Base-by-base conservation (phyloP, 306 rosid species). In the Cucurbita pepo region DNA sequence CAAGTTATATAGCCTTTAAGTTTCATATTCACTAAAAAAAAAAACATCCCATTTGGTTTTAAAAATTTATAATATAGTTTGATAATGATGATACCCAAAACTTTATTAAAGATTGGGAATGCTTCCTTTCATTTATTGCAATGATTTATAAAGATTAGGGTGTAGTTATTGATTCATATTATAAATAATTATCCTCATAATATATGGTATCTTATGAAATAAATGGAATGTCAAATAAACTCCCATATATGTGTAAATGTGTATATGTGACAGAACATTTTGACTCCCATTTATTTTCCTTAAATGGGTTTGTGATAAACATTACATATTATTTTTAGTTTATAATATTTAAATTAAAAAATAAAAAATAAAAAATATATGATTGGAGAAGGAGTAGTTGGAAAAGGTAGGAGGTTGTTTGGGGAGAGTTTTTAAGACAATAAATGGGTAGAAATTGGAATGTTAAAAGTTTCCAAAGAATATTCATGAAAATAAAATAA, bases 171-270 rank as follows among this genome's bases (percentile, higher is more conserved):
- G 34, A 30, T 30, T 30, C 34, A 30, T 30, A 30, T 30, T 30
- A 30, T 30, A 30, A 30, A 30, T 30, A 30, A 30, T 30, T 30
- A 1, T 30, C 3, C 34, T 30, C 34, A 30, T 30, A 30, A 30
- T 25, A 48, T 69, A 69, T 69, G 56, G 72, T 69, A 48, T 69
- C 56, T 69, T 69, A 13, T 45, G 73, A 22, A 69, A 69, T 69
- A 69, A 48, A 69, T 25, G 73, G 56, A 48, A 45, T 47, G 56
- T 48, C 1, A 69, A 67, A 25, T 67, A 22, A 67, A 13, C 37
- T 67, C 21, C 13, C 73, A 6, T 47, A 11, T 67, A 8, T 67
- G 25, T 25, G 25, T 25, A 25, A 25, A 25, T 25, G 25, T 25
- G 56, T 67, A 56, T 10, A 34, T 13, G 14, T 6, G 57, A 69